Percentiles rank a stretch among this genome's conserved stretches.
Evolutionary conservation across 768 basidiomycete genomes (phyloP).

Genomic region (Psilocybe azurescens): DNA sequence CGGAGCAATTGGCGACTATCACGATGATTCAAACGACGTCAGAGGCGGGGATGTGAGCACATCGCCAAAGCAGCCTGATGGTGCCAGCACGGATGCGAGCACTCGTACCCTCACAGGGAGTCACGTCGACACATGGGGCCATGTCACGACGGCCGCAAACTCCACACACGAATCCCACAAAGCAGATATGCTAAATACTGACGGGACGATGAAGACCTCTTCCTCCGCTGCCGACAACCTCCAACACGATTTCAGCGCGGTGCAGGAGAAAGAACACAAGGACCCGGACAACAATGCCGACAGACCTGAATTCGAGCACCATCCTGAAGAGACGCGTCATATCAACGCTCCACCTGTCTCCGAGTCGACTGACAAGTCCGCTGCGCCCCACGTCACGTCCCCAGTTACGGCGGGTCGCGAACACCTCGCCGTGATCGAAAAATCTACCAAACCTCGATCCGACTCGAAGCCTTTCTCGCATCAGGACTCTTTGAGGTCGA

Average conservation of each 20-base stretch:
- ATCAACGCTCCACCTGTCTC: slow-evolving; percentile 2
- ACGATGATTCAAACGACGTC: neutral
- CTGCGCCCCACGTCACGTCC: neutral
- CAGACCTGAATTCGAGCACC: slow-evolving; percentile 5
- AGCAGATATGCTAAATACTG: neutral
- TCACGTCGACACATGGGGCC: slow-evolving; percentile 1
- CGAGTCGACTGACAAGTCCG: neutral
- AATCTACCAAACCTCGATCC: neutral
- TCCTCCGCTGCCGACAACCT: neutral
- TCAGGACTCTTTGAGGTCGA: neutral
- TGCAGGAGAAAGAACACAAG: neutral
- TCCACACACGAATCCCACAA: neutral
- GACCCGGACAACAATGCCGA: neutral
- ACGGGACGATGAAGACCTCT: neutral
- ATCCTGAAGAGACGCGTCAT: slow-evolving; percentile 4
- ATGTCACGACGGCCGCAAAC: neutral
- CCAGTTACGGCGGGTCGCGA: slow-evolving; percentile 1
- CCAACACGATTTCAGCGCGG: neutral
- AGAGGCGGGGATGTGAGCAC: neutral
- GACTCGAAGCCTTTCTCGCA: neutral
- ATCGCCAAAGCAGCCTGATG: neutral
- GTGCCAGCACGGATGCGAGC: slow-evolving; percentile 16
- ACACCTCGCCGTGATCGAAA: neutral
- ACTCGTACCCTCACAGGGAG: slow-evolving; percentile 16
- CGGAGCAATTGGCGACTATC: neutral